A percentile compares a stretch with the other conserved stretches of the same genome.
Evolutionary conservation across 371 early-diverging fungal genomes (phyloP).

Genomic region (Furculomyces boomerangus): DNA sequence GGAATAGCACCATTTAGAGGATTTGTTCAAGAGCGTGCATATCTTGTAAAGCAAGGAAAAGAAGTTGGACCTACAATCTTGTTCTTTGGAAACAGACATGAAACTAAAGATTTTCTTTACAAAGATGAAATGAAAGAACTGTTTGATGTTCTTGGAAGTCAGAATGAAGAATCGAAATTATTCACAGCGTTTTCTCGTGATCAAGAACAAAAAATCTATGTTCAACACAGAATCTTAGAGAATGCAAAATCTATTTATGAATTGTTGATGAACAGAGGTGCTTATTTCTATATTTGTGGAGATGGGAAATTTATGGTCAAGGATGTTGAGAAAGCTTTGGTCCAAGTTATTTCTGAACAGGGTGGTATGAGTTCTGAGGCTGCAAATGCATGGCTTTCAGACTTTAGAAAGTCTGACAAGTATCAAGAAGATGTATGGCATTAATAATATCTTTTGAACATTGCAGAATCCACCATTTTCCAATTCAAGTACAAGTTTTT

Average conservation of each 20-base stretch:
- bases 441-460: too few species aligned
- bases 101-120: slow-evolving; percentile 74
- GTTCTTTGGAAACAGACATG: slow-evolving; percentile 82
- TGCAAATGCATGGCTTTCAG: slow-evolving; percentile 69
- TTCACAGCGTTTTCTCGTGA: slow-evolving; percentile 81
- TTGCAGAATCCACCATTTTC: too few species aligned
- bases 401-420: slow-evolving; percentile 54
- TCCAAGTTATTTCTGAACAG: slow-evolving; percentile 39
- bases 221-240: slow-evolving; percentile 42
- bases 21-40: slow-evolving; percentile 76
- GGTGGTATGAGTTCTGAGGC: slow-evolving; percentile 50
- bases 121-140: slow-evolving; percentile 58
- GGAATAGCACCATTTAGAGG: slow-evolving; percentile 96
- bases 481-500: too few species aligned
- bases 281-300: slow-evolving; percentile 65
- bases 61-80: slow-evolving; percentile 64
- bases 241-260: slow-evolving; percentile 40
- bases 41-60: slow-evolving; percentile 27
- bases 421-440: slow-evolving; percentile 95
- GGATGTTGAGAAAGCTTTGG: slow-evolving; percentile 60
- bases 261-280: slow-evolving; percentile 26
- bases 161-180: slow-evolving; percentile 29
- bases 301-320: slow-evolving; percentile 93
- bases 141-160: slow-evolving; percentile 32
- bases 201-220: slow-evolving; percentile 42